phyloP scores from a whole-genome alignment of 2,329 filamentous ascomycete genomes.

The Massarina eburnea region DNA sequence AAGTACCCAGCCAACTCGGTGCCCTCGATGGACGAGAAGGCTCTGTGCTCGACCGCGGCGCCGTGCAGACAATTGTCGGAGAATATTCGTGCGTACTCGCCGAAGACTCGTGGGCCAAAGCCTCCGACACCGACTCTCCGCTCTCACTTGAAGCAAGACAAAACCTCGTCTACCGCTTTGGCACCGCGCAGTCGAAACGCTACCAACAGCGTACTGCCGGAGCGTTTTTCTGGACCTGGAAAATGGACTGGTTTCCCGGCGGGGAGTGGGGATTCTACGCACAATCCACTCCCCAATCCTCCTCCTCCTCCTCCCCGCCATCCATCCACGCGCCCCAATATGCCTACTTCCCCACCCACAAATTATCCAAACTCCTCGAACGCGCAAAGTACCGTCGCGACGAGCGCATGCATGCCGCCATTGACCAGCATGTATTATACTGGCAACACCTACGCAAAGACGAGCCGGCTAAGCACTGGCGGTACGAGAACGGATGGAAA shows the following conservation, averaged over 20 bases:
- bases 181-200: slow-evolving; percentile 49
- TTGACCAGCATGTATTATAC: slow-evolving; percentile 51
- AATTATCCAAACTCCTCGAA: slow-evolving; percentile 42
- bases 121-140: slow-evolving; percentile 31
- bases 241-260: slow-evolving; percentile 64
- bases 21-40: slow-evolving; percentile 53
- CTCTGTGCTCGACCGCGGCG: slow-evolving; percentile 52
- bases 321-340: slow-evolving; percentile 44
- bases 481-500: slow-evolving; percentile 59
- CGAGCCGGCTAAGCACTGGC: slow-evolving; percentile 54
- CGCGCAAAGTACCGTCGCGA: slow-evolving; percentile 46
- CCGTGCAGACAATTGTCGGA: slow-evolving; percentile 56
- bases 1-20: slow-evolving; percentile 47
- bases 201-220: slow-evolving; percentile 56
- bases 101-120: slow-evolving; percentile 51
- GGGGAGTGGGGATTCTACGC: slow-evolving; percentile 63
- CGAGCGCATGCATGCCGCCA: slow-evolving; percentile 37
- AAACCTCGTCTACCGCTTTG: slow-evolving; percentile 50
- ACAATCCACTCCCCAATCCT: slow-evolving; percentile 46
- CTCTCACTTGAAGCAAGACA: too few species aligned
- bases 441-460: slow-evolving; percentile 52
- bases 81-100: slow-evolving; percentile 62
- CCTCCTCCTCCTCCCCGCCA: slow-evolving; percentile 21
- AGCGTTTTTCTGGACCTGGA: slow-evolving; percentile 62
- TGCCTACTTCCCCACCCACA: slow-evolving; percentile 16